phyloP scores from a whole-genome alignment of 805 yeast species.

The Lipomyces japonicus region DNA sequence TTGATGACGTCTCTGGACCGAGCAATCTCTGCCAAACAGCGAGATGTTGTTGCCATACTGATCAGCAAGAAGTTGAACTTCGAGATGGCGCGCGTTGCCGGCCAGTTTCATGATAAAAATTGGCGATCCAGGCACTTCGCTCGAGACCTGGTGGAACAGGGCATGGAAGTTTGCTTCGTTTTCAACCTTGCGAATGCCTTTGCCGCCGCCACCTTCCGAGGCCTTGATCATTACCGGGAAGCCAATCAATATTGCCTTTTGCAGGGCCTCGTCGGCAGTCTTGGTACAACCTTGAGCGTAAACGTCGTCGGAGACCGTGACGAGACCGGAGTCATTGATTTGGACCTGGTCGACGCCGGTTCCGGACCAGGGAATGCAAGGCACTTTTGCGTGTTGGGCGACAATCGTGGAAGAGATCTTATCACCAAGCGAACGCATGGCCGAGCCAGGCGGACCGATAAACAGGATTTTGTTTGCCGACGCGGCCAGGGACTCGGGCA shows the following conservation, averaged over 20 bases:
- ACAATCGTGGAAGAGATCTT: constrained; percentile 96
- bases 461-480: constrained; percentile 86
- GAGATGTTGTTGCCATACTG: constrained; percentile 98
- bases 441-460: constrained; percentile 98
- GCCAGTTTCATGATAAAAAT: constrained; percentile 97
- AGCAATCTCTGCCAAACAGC: constrained; percentile 97
- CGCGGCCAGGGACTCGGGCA: constrained; percentile 92
- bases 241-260: constrained; percentile 80
- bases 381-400: constrained; percentile 97
- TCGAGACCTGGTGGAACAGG: constrained; percentile 87
- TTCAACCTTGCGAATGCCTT: constrained; percentile 97
- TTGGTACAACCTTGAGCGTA: constrained; percentile 86
- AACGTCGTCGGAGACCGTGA: constrained; percentile 79
- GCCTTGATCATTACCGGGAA: constrained; percentile 99
- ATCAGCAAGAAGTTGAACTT: constrained; percentile 95
- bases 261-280: constrained; percentile 83
- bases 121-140: constrained; percentile 98
- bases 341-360: constrained; percentile 86
- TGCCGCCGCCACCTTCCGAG: constrained; percentile 99
- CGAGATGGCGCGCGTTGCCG: constrained; percentile 96
- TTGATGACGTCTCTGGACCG: constrained; percentile 99
- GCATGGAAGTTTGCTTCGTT: constrained; percentile 70
- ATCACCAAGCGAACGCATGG: constrained; percentile 99
- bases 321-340: constrained; percentile 66
- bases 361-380: constrained; percentile 99